Conservation (phyloP, 352 stramenopile genomes). For the Halophytophthora polymorphica region DNA sequence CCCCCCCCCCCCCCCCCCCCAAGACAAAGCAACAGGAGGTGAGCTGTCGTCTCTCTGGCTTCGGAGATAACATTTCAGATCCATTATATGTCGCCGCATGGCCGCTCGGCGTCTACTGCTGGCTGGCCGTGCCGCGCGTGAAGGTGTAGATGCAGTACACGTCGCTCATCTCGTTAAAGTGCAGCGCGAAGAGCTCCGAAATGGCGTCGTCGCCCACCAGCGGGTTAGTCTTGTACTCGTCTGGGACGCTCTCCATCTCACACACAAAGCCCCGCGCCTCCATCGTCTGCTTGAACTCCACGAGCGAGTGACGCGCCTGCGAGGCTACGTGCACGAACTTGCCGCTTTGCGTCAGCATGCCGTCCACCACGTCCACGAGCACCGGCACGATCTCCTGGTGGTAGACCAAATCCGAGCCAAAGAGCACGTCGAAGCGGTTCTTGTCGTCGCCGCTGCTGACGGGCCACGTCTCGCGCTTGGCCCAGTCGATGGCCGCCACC, state of each 20-base stretch:
- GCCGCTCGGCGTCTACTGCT: slow-evolving; percentile 18
- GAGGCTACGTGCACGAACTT: slow-evolving; percentile 82
- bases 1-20: no score
- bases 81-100: no score
- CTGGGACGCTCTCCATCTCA: slow-evolving; percentile 60
- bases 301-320: slow-evolving; percentile 73
- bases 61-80: no score
- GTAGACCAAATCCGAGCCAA: slow-evolving; percentile 87
- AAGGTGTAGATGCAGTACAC: slow-evolving; percentile 88
- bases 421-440: slow-evolving; percentile 60
- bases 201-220: slow-evolving; percentile 62
- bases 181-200: slow-evolving; percentile 74
- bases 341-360: slow-evolving; percentile 42
- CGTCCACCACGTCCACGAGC: slow-evolving; percentile 77
- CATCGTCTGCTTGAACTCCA: slow-evolving; percentile 82
- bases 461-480: slow-evolving; percentile 71
- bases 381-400: slow-evolving; percentile 79
- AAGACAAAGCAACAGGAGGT: no score
- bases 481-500: slow-evolving; percentile 80
- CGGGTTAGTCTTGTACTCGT: slow-evolving; percentile 85
- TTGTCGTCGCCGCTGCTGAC: slow-evolving; percentile 25
- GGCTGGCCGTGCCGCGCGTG: slow-evolving; percentile 26
- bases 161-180: slow-evolving; percentile 91
- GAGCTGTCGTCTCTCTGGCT: no score
- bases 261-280: slow-evolving; percentile 63